Conservation (phyloP, 805 yeast genomes). For the Wickerhamiella allomyrinae region DNA sequence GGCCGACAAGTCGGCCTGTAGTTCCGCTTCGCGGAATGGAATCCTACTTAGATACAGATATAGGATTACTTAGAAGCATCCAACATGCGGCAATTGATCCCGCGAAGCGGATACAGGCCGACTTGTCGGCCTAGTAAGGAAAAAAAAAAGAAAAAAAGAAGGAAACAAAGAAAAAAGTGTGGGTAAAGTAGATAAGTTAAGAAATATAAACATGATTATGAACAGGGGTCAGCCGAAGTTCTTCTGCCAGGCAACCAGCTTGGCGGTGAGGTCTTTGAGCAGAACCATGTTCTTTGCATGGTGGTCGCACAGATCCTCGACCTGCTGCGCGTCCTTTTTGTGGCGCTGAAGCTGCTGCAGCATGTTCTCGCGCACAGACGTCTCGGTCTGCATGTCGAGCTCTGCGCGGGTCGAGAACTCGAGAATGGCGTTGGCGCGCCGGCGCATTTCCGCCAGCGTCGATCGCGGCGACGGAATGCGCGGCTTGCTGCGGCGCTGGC, state of each 20-base stretch:
- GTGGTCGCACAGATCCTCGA: slow-evolving; percentile 32
- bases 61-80: too few relatives aligned
- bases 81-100: too few relatives aligned
- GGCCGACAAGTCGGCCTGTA: too few relatives aligned
- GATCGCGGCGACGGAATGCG: slow-evolving; percentile 66
- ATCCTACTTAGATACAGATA: too few relatives aligned
- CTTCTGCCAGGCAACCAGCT: slow-evolving; percentile 67
- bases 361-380: slow-evolving; percentile 39
- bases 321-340: slow-evolving; percentile 17
- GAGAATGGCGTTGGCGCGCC: slow-evolving; percentile 75
- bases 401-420: slow-evolving; percentile 86
- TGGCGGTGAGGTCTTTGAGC: slow-evolving; percentile 62
- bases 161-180: too few relatives aligned
- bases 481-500: slow-evolving; percentile 31
- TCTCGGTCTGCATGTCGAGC: slow-evolving; percentile 64
- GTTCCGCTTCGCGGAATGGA: too few relatives aligned
- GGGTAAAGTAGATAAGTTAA: neutral
- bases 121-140: neutral
- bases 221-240: slow-evolving; percentile 31
- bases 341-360: slow-evolving; percentile 21
- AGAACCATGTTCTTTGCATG: slow-evolving; percentile 45
- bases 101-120: too few relatives aligned
- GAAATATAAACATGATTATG: neutral
- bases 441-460: slow-evolving; percentile 68
- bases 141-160: neutral